Conservation (phyloP, 225 moss, liverwort and hornwort genomes). For the Bryoerythrophyllum caledonicum region DNA sequence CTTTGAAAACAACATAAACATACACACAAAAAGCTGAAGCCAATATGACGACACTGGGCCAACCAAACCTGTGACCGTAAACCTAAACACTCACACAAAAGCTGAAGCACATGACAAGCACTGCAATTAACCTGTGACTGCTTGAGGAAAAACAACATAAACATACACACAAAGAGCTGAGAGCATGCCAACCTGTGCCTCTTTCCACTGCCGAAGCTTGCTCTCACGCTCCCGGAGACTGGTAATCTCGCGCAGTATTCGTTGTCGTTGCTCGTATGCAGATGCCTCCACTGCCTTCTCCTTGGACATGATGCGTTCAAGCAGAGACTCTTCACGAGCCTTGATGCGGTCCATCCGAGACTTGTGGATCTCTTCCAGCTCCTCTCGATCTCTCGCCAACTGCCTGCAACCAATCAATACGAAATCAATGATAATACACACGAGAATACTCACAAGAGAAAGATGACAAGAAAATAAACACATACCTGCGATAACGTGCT, state of each 20-base stretch:
- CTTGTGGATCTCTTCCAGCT: conserved; percentile 79
- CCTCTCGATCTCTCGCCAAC: conserved; percentile 68
- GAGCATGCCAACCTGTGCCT: conserved; percentile 45
- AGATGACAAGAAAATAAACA: not conserved
- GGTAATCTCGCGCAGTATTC: conserved; percentile 61
- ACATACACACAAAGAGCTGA: not conserved
- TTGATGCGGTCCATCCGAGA: conserved; percentile 67
- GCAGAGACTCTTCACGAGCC: conserved; percentile 66
- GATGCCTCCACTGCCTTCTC: conserved; percentile 88
- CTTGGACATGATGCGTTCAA: conserved; percentile 67
- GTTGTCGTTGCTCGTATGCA: conserved; percentile 90
- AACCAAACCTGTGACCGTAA: too few relatives aligned
- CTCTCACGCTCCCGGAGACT: conserved; percentile 75
- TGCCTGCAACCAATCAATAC: conserved; percentile 42
- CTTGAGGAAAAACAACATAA: not conserved
- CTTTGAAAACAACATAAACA: not conserved
- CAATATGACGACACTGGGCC: too few relatives aligned
- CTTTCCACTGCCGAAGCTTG: conserved; percentile 59
- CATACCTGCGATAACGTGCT: conserved; percentile 69
- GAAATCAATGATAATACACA: too few relatives aligned
- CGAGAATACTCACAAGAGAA: not conserved
- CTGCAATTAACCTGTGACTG: too few relatives aligned
- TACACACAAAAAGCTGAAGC: too few relatives aligned
- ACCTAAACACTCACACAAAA: too few relatives aligned
- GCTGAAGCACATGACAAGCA: too few relatives aligned